phyloP scores from a whole-genome alignment of 495 filamentous ascomycete genomes.

The Penicillium ochrochloron region DNA sequence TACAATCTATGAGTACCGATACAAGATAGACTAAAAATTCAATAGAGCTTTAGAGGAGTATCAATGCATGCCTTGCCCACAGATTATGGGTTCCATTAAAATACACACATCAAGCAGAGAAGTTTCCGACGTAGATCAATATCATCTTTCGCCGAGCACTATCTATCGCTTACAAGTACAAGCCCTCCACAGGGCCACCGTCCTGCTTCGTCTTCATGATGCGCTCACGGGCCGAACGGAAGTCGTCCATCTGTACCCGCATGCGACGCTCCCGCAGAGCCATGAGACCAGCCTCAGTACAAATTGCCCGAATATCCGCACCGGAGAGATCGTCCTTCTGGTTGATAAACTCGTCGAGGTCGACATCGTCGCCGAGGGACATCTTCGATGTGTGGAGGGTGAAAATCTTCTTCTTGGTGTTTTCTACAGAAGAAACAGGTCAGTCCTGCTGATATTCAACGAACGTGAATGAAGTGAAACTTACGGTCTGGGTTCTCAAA shows the following conservation, averaged over 20 bases:
- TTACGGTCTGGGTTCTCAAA: slow-evolving; percentile 97
- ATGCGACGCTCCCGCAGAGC: slow-evolving; percentile 94
- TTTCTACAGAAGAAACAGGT: slow-evolving; percentile 60
- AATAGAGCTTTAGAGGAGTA: background rate
- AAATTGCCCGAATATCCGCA: slow-evolving; percentile 98
- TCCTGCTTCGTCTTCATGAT: slow-evolving; percentile 99
- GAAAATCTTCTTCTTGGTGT: slow-evolving; percentile 99
- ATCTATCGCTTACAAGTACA: slow-evolving; percentile 80
- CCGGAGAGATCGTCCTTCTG: slow-evolving; percentile 98
- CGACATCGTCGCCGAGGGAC: slow-evolving; percentile 92
- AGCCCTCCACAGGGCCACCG: slow-evolving; percentile 88
- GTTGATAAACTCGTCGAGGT: slow-evolving; percentile 96
- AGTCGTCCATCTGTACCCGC: slow-evolving; percentile 99
- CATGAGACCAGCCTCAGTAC: slow-evolving; percentile 95
- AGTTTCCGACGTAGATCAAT: slow-evolving; percentile 19
- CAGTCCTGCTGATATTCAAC: slow-evolving; percentile 26
- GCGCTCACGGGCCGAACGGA: slow-evolving; percentile 86
- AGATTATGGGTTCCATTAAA: slow-evolving; percentile 31
- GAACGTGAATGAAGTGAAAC: slow-evolving; percentile 25
- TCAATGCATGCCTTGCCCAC: slow-evolving; percentile 21
- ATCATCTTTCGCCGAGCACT: slow-evolving; percentile 10
- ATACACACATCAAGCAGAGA: slow-evolving; percentile 32
- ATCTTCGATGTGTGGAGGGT: slow-evolving; percentile 99
- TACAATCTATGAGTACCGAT: background rate
- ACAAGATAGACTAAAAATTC: background rate